phyloP scores from a whole-genome alignment of 2,329 filamentous ascomycete genomes.

The Rhinocladiella mackenziei region DNA sequence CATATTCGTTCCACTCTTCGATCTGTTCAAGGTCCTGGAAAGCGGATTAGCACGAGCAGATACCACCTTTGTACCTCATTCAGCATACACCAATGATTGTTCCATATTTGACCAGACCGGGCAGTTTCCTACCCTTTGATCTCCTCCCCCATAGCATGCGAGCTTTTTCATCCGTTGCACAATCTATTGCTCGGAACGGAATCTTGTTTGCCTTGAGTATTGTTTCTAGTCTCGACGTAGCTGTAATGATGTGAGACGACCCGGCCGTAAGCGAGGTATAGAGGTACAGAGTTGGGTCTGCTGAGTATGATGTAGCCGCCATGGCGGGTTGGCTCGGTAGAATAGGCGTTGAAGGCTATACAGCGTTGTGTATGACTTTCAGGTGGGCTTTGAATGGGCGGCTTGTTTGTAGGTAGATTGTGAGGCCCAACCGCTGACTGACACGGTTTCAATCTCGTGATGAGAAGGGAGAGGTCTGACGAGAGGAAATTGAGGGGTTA shows the following conservation, averaged over 20 bases:
- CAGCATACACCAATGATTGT: slow-evolving; percentile 69
- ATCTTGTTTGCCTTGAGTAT: slow-evolving; percentile 94
- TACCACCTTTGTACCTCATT: neutral
- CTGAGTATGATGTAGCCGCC: slow-evolving; percentile 20
- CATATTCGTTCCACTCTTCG: slow-evolving; percentile 99
- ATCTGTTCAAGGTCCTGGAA: slow-evolving; percentile 82
- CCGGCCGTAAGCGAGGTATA: slow-evolving; percentile 95
- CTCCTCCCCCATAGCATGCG: slow-evolving; percentile 84
- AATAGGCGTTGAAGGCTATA: no score
- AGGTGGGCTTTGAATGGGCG: neutral
- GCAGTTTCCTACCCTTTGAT: slow-evolving; percentile 80
- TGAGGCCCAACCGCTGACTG: no score
- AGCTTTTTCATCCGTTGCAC: slow-evolving; percentile 83
- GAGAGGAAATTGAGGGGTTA: no score
- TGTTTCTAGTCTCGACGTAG: slow-evolving; percentile 90
- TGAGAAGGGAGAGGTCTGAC: no score
- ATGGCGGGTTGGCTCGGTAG: slow-evolving; percentile 9
- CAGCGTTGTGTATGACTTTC: no score
- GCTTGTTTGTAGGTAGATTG: no score
- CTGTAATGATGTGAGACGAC: slow-evolving; percentile 92
- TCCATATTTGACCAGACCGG: slow-evolving; percentile 82
- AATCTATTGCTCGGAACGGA: slow-evolving; percentile 86
- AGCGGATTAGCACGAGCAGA: slow-evolving; percentile 12
- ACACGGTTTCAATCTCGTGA: no score
- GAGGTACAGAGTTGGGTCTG: slow-evolving; percentile 76